Evolutionary conservation across 345 rosid genomes (phyloP).

Genomic region (Carallia brachiata): DNA sequence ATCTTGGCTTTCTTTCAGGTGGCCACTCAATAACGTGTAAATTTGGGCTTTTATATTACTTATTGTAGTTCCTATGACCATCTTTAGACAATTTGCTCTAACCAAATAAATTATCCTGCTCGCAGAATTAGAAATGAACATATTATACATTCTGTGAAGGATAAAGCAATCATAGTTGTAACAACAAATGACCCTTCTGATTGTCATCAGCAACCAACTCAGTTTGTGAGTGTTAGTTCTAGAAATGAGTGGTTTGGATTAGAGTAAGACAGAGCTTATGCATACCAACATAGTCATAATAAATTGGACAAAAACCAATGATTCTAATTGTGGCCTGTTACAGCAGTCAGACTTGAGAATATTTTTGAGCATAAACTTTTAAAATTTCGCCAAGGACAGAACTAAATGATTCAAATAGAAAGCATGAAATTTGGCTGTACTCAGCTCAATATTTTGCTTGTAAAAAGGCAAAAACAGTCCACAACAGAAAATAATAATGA

Average conservation of each 20-base stretch:
- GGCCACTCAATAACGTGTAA: not conserved
- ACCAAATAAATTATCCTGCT: not conserved
- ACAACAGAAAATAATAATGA: not conserved
- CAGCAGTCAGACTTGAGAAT: too few species aligned
- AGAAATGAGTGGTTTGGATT: not conserved
- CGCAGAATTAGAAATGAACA: too few species aligned
- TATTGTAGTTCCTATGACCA: not conserved
- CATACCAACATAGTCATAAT: too few species aligned
- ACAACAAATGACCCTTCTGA: not conserved
- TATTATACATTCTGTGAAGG: not conserved
- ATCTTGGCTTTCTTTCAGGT: not conserved
- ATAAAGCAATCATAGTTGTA: not conserved
- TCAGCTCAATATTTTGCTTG: too few species aligned
- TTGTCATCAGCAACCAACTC: slow-evolving; percentile 1
- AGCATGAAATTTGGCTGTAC: too few species aligned
- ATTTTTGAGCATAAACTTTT: too few species aligned
- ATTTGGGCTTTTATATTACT: not conserved
- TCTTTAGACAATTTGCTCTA: not conserved
- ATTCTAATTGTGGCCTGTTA: too few species aligned
- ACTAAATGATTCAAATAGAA: too few species aligned
- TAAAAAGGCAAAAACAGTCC: too few species aligned
- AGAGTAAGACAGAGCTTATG: not conserved
- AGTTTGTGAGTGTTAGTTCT: not conserved
- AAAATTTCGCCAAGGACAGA: too few species aligned
- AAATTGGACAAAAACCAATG: too few species aligned